Evolutionary conservation across 257 asterid species (phyloP).

Genomic region (Nicotiana undulata): DNA sequence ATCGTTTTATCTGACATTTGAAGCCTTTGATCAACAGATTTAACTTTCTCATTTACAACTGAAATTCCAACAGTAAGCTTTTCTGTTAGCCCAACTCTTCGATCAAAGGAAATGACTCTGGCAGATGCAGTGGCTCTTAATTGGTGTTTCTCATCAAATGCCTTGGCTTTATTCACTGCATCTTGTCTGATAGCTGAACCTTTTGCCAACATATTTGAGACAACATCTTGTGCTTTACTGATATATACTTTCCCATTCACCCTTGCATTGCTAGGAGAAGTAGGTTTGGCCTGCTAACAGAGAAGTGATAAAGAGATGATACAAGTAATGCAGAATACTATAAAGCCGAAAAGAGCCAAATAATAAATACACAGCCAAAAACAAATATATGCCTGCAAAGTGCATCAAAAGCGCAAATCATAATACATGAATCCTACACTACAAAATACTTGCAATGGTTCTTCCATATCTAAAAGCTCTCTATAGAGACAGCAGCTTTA

Average conservation of each 20-base stretch:
- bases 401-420: neutral
- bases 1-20: constrained; percentile 95
- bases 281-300: constrained; percentile 41
- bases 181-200: constrained; percentile 87
- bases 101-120: constrained; percentile 69
- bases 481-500: neutral
- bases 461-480: neutral
- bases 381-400: neutral
- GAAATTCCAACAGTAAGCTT: constrained; percentile 83
- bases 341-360: neutral
- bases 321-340: neutral
- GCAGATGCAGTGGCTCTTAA: constrained; percentile 94
- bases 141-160: constrained; percentile 87
- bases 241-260: constrained; percentile 52
- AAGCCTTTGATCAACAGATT: constrained; percentile 85
- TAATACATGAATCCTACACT: neutral
- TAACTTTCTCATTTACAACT: constrained; percentile 84
- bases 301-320: constrained; percentile 7
- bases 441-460: neutral
- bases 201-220: constrained; percentile 81
- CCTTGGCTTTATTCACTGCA: constrained; percentile 90
- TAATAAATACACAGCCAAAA: neutral
- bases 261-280: constrained; percentile 37
- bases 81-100: constrained; percentile 75
- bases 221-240: constrained; percentile 89